Base-by-base conservation (phyloP, 2,329 filamentous ascomycete genomes). In the Cladorrhinum sp. region DNA sequence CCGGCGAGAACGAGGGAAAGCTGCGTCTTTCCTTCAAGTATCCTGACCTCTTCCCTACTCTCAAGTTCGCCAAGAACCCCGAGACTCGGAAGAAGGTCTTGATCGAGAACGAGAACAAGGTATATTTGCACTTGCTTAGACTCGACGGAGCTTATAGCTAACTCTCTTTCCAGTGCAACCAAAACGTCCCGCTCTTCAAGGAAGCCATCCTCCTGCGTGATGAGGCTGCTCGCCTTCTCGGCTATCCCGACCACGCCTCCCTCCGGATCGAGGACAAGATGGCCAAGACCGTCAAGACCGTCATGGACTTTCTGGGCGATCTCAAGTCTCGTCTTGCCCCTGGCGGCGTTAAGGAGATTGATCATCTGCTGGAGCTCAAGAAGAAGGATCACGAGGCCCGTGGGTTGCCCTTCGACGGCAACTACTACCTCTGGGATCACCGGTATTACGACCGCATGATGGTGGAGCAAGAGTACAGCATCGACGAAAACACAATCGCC, bases 391-490 rank as follows among this genome's bases (percentile, higher is more conserved):
- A 84, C 58, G 81, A 85, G 68, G 78, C 82, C 20, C 82, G 86
- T 24, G 83, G 83, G 8, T 68, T 86, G 7, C 75, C 80, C 2
- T 82, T 83, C 58, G 88, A 91, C 67, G 85, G 83, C 54, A 86
- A 86, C 67, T 92, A 93, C 73, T 94, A 90, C 73, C 83, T 93
- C 46, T 95, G 91, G 91, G 91, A 95, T 67, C 83, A 90, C 70
- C 82, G 89, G 48, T 95, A 86, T 76, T 95, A 94, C 74, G 88
- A 91, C 67, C 86, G 89, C 6, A 78, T 93, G 71, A 88, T 92
- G 84, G 84, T 92, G 42, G 89, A 94, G 77, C 84, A 89, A 71
- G 88, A 94, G 71, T 94, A 87, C 73, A 87, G 85, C 68, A 87
- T 95, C 51, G 89, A 94, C 65, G 90, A 94, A 73, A 85, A 87